Conservation (phyloP, 257 asterid species). For the Solanum infundibuliforme region DNA sequence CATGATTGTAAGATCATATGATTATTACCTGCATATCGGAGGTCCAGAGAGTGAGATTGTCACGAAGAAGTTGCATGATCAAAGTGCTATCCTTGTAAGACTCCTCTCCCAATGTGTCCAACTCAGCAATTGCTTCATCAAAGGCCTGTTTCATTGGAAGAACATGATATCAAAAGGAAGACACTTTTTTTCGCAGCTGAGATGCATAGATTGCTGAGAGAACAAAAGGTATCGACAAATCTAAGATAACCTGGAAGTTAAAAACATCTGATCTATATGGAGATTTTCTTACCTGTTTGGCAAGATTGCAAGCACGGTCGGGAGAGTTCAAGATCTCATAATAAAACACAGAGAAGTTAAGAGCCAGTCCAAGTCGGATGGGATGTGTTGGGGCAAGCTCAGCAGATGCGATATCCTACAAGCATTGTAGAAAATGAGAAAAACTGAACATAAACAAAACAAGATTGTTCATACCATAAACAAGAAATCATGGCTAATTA, state of each 20-base stretch:
- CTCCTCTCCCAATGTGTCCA: constrained; percentile 89
- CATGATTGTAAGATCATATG: background rate
- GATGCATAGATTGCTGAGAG: background rate
- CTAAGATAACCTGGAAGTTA: background rate
- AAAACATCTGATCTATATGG: background rate
- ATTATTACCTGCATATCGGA: constrained; percentile 71
- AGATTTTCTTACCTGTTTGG: constrained; percentile 45
- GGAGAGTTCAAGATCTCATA: constrained; percentile 84
- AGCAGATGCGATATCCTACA: constrained; percentile 68
- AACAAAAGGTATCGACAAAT: background rate
- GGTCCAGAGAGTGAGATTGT: constrained; percentile 80
- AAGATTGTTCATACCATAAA: background rate
- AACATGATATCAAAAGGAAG: background rate
- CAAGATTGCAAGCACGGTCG: constrained; percentile 81
- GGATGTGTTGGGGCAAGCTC: constrained; percentile 89
- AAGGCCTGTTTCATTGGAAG: constrained; percentile 41
- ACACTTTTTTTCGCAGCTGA: background rate
- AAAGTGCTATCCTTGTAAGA: constrained; percentile 97
- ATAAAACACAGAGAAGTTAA: constrained; percentile 83
- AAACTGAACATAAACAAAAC: background rate
- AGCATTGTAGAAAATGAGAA: background rate
- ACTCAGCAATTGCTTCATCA: constrained; percentile 84
- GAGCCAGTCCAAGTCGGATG: constrained; percentile 80
- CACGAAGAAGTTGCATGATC: constrained; percentile 86
- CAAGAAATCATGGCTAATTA: background rate